Conservation (phyloP, 768 basidiomycete genomes). For the Macrocybe gigantea region DNA sequence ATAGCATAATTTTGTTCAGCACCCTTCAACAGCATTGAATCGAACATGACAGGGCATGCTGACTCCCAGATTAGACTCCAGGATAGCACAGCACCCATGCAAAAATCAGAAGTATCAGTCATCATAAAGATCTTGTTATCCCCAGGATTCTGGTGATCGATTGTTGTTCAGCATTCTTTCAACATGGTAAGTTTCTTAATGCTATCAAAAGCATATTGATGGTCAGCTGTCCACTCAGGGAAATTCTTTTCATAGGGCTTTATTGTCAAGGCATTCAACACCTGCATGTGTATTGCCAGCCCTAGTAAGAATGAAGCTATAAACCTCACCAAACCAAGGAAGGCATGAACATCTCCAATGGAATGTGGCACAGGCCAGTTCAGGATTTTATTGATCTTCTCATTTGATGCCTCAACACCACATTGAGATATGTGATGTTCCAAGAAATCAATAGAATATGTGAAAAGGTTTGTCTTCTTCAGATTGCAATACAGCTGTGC, state of each 20-base stretch:
- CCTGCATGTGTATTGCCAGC: conserved; percentile 11
- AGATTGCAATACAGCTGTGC: no score
- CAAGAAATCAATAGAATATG: no score
- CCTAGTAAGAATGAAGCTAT: conserved; percentile 14
- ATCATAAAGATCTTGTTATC: conserved; percentile 26
- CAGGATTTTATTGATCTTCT: conserved; percentile 11
- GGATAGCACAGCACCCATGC: conserved; percentile 18
- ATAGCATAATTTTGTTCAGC: conserved; percentile 22
- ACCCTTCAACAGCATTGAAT: conserved; percentile 15
- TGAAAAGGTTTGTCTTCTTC: no score
- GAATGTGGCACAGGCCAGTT: no score
- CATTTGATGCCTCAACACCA: neutral
- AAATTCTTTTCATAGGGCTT: no score
- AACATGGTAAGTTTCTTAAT: conserved; percentile 22
- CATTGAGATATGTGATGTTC: neutral
- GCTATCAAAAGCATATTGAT: conserved; percentile 18
- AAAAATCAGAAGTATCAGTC: conserved; percentile 18
- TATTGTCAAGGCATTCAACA: conserved; percentile 1
- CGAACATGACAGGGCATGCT: no score
- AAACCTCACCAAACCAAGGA: conserved; percentile 19
- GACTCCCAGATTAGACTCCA: no score
- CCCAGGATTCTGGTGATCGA: conserved; percentile 24
- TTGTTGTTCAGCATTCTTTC: conserved; percentile 17
- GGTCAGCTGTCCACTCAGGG: neutral
- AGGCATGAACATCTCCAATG: conserved; percentile 13